Percentiles rank a stretch among this genome's conserved stretches.
Conservation (phyloP, 2,329 filamentous ascomycete genomes). For the Cadophora malorum region DNA sequence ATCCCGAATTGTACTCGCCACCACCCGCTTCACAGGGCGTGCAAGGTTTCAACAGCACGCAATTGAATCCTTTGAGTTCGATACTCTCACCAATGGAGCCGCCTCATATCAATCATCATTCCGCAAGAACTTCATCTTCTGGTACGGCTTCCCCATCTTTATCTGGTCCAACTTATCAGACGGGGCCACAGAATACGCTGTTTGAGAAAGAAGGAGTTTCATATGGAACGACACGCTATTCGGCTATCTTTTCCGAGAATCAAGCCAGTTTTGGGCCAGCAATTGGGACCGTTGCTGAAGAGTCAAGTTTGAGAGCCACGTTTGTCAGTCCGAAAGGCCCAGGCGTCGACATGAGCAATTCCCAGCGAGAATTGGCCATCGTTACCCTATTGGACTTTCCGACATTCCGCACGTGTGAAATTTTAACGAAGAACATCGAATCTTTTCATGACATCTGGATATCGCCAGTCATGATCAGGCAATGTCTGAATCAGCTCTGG, state of each 20-base stretch:
- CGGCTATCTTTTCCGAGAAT: conserved; percentile 24
- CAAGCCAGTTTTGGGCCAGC: conserved; percentile 17
- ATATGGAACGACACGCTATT: conserved; percentile 20
- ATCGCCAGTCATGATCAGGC: conserved; percentile 19
- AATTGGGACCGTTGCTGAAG: conserved; percentile 10
- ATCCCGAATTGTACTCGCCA: neutral
- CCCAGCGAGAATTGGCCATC: conserved; percentile 24
- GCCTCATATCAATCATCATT: neutral
- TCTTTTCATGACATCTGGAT: conserved; percentile 25
- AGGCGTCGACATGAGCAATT: conserved; percentile 8
- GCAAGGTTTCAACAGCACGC: neutral
- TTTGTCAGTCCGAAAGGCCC: conserved; percentile 5
- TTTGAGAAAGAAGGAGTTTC: conserved; percentile 20
- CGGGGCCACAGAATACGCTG: neutral
- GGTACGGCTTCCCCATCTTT: neutral
- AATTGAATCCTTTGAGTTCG: conserved; percentile 7
- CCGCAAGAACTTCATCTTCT: neutral
- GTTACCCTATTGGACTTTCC: conserved; percentile 25
- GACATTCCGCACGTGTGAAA: conserved; percentile 20
- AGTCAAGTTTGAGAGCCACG: neutral
- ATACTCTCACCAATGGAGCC: neutral
- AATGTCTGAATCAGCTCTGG: conserved; percentile 22
- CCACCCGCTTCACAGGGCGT: neutral
- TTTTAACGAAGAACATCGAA: conserved; percentile 4
- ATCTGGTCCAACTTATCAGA: neutral